Evolutionary conservation across 176 grass and related monocot genomes (phyloP), one percentile per base, ranked within the genome.

Genomic region (Eragrostis nindensis): DNA sequence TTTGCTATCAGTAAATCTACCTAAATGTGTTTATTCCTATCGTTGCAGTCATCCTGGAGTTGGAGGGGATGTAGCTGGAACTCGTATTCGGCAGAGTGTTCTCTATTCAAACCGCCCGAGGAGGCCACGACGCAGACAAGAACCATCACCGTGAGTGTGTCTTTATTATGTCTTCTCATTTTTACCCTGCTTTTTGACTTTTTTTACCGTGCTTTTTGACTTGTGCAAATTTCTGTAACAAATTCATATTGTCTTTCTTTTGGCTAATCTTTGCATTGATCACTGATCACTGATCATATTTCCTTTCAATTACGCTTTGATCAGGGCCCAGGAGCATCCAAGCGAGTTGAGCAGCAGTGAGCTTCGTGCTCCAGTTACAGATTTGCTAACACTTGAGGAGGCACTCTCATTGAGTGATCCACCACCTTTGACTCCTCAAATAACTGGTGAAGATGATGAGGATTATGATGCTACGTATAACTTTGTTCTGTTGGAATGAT

Each of bases 21-120:
- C 0, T 15, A 57, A 74, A 15, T 42, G 5, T 75, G 7, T 41
- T 43, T 14, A 60, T 75, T 41, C 52, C 53, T 9, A 59, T 36
- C 55, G 38, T 41, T 8, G 6, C n/a, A 75, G 71, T 74, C 36
- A 59, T 57, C 36, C 73, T 44, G 14, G 38, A 25, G 7, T 26
- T 16, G 24, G 26, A 61, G 11, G 57, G 57, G 2, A 3, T 61
- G 60, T 14, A 62, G 16, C 49, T 16, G 0, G 21, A 44, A 60
- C 8, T 5, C 53, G 3, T 60, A 22, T 75, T 26, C 73, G 38
- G 39, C 54, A 44, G 14, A 75, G 72, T 43, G n/a, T 17, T 42
- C 53, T 75, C n/a, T 75, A 75, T 75, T 75, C 73, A 60, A 30
- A 60, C 7, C 6, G 52, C 19, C 72, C 72, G 3, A 59, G 72